phyloP scores from a whole-genome alignment of 2,329 filamentous ascomycete genomes.

The Keithomyces neogunnii region DNA sequence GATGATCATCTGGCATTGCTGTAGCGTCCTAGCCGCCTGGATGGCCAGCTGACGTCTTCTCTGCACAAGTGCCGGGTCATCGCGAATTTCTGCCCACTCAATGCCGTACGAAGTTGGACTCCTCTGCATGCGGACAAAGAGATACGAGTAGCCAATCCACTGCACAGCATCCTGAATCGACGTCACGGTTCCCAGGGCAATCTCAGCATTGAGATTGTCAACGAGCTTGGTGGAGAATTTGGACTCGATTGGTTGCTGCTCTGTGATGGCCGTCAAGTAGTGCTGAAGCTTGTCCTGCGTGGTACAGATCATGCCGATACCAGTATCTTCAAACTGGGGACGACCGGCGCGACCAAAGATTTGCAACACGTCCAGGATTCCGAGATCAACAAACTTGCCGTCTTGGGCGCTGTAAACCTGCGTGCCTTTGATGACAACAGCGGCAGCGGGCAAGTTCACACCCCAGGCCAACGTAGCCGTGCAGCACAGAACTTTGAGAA shows the following conservation, averaged over 20 bases:
- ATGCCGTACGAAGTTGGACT: constrained; percentile 92
- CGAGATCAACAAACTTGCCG: constrained; percentile 91
- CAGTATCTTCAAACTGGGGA: constrained; percentile 94
- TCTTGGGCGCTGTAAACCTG: constrained; percentile 95
- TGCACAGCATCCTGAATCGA: constrained; percentile 89
- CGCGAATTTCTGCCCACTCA: constrained; percentile 81
- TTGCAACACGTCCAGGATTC: constrained; percentile 92
- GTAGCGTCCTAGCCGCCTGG: constrained; percentile 76
- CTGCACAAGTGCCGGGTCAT: constrained; percentile 83
- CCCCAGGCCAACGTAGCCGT: constrained; percentile 97
- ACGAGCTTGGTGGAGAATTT: constrained; percentile 88
- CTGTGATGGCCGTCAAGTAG: constrained; percentile 86
- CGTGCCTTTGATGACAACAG: constrained; percentile 96
- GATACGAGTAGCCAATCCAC: constrained; percentile 96
- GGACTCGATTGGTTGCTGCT: constrained; percentile 97
- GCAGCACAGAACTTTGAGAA: constrained; percentile 97
- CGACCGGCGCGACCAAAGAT: constrained; percentile 98
- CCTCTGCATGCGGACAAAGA: constrained; percentile 92
- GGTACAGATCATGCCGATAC: constrained; percentile 97
- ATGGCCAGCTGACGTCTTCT: constrained; percentile 79
- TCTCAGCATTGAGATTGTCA: constrained; percentile 94
- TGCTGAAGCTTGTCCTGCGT: constrained; percentile 89
- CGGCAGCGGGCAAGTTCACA: constrained; percentile 94
- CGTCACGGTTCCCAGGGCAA: constrained; percentile 87
- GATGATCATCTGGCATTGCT: constrained; percentile 97